phyloP scores from a whole-genome alignment of 305 asterid species.

The Vinca major region DNA sequence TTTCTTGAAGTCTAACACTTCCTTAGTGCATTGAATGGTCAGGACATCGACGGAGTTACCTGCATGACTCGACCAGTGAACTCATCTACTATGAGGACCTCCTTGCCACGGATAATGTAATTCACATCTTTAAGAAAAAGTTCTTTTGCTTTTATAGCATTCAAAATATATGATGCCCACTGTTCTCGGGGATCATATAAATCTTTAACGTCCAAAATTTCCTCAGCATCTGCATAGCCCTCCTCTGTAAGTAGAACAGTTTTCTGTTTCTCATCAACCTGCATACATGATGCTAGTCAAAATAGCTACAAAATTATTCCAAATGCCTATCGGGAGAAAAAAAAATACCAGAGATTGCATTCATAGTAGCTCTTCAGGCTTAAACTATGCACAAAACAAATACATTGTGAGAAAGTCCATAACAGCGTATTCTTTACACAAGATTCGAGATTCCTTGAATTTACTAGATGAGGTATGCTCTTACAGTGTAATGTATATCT shows the following conservation, averaged over 20 bases:
- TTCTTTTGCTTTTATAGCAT: constrained; percentile 91
- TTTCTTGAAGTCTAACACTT: too few species aligned
- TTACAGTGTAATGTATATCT: constrained; percentile 86
- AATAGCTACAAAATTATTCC: not conserved
- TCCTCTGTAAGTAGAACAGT: constrained; percentile 79
- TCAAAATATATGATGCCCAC: constrained; percentile 92
- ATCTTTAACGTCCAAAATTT: constrained; percentile 87
- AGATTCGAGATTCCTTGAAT: not conserved
- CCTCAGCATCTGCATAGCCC: constrained; percentile 98
- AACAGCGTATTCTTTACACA: not conserved
- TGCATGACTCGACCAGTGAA: constrained; percentile 99
- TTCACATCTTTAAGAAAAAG: constrained; percentile 92
- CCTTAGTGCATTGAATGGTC: too few species aligned
- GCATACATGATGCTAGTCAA: constrained; percentile 23
- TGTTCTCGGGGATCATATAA: constrained; percentile 96
- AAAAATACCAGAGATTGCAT: not conserved
- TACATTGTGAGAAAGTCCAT: not conserved
- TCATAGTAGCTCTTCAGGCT: not conserved
- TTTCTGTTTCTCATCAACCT: constrained; percentile 97
- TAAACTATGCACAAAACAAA: not conserved
- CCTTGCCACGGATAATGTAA: constrained; percentile 90
- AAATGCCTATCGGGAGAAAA: constrained; percentile 5
- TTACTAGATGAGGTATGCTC: constrained; percentile 12
- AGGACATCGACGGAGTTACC: constrained; percentile 32
- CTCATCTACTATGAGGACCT: constrained; percentile 93